Base-by-base conservation (phyloP, 164 flowering plant species). In the Vitis riparia region DNA sequence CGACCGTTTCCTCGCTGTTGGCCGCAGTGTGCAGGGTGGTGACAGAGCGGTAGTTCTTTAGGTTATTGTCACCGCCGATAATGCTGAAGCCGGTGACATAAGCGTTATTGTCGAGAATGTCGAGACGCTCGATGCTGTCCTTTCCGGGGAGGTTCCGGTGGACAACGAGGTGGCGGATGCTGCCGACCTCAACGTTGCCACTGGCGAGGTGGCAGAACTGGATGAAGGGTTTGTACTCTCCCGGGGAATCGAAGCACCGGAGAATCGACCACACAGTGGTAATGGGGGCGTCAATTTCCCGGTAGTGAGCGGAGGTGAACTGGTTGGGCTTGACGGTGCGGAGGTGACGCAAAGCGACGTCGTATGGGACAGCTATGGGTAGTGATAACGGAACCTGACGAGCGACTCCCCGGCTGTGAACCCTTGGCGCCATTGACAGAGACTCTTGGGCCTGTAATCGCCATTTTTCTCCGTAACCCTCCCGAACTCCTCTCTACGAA, bases 181-280 rank as follows among this genome's bases (percentile, higher is more conserved):
- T 76, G 9, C 97, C 97, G 5, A 87, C 94, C 55, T 75, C 69
- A 30, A 86, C 91, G 71, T 85, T 81, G 15, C 94, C 94, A 65
- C 66, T 63, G 73, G 85, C 47, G 63, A 90, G 84, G 79, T 80
- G 62, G 82, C 96, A 92, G 80, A 89, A 84, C 83, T 85, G 86
- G 44, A 92, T 79, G 68, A 92, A 89, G 77, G 84, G 87, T 68
- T 90, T 92, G 81, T 89, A 92, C 19, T 23, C 85, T 86, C 63
- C 89, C 91, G 0, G 97, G 97, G 81, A 82, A 68, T 92, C 97
- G 81, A 92, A 92, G 63, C 93, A 87, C 16, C 97, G 88, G 65
- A 92, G 86, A 11, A 92, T 85, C 6, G 98, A 84, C 98, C 97
- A 92, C 14, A 89, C 94, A 62, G 91, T 63, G 69, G 86, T 68